These are phyloP conservation scores for Kwoniella dejecticola DNA, from an alignment of 768 basidiomycete species.

Conservation along the genomic window DNA sequence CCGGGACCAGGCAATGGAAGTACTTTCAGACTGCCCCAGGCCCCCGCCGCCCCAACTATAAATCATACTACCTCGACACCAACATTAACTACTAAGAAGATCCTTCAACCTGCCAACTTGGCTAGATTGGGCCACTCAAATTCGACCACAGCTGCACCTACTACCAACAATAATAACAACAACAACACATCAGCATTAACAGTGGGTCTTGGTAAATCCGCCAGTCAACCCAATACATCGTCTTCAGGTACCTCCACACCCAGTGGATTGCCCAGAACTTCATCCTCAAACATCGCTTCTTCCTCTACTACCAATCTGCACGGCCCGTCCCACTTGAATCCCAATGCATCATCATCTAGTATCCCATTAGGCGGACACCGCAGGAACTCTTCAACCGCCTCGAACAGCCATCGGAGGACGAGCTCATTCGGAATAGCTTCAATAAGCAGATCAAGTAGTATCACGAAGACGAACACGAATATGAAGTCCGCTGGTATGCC, in stretches of 20 bases:
- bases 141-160: conserved; percentile 14
- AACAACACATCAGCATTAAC: conserved; percentile 1
- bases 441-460: conserved; percentile 36
- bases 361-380: conserved; percentile 7
- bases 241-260: neutral
- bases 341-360: conserved; percentile 16
- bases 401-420: conserved; percentile 8
- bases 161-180: too few relatives aligned
- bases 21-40: neutral
- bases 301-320: conserved; percentile 19
- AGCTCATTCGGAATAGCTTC: conserved; percentile 18
- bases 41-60: conserved; percentile 24
- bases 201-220: neutral
- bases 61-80: conserved; percentile 33
- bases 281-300: neutral
- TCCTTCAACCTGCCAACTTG: conserved; percentile 44
- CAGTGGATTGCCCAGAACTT: neutral
- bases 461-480: conserved; percentile 13
- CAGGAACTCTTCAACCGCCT: conserved; percentile 15
- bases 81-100: conserved; percentile 11
- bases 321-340: conserved; percentile 36
- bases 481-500: conserved; percentile 48
- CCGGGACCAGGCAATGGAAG: too few relatives aligned
- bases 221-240: conserved; percentile 20
- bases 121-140: conserved; percentile 27